Conservation (phyloP, 2,329 filamentous ascomycete species). For the Coleophoma crateriformis region DNA sequence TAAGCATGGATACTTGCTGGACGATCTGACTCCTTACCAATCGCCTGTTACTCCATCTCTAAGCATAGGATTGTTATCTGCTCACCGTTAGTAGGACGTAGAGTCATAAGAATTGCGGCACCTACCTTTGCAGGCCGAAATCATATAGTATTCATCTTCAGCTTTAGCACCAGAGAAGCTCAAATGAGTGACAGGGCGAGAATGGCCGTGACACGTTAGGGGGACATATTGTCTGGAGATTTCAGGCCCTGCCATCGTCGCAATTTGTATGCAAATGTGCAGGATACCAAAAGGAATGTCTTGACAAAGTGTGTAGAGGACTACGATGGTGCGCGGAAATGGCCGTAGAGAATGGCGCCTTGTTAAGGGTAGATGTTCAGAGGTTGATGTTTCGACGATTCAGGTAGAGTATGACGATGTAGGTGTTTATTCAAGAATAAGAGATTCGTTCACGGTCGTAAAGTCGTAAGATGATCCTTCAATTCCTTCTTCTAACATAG, state of each 20-base stretch:
- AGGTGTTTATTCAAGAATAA: slow-evolving; percentile 14
- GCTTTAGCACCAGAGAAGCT: slow-evolving; percentile 60
- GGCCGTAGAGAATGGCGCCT: too few relatives aligned
- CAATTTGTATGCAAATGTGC: background rate
- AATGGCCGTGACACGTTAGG: slow-evolving; percentile 72
- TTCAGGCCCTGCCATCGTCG: slow-evolving; percentile 21
- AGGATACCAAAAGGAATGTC: background rate
- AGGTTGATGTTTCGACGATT: too few relatives aligned
- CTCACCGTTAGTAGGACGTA: slow-evolving; percentile 11
- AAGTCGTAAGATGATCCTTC: slow-evolving; percentile 17
- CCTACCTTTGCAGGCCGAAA: slow-evolving; percentile 65
- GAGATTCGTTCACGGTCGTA: slow-evolving; percentile 27
- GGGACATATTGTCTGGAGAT: slow-evolving; percentile 43
- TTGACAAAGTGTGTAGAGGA: background rate
- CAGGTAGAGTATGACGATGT: background rate
- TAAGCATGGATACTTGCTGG: slow-evolving; percentile 10
- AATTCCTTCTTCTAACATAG: background rate
- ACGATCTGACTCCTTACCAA: slow-evolving; percentile 50
- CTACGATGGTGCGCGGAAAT: too few relatives aligned
- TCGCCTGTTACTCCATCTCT: slow-evolving; percentile 93
- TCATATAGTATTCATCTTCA: slow-evolving; percentile 66
- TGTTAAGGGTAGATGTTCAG: too few relatives aligned
- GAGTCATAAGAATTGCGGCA: background rate
- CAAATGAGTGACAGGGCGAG: slow-evolving; percentile 67
- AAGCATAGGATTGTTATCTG: slow-evolving; percentile 98